phyloP scores from a whole-genome alignment of 176 grass and related monocot species.

The Triticum timopheevii region DNA sequence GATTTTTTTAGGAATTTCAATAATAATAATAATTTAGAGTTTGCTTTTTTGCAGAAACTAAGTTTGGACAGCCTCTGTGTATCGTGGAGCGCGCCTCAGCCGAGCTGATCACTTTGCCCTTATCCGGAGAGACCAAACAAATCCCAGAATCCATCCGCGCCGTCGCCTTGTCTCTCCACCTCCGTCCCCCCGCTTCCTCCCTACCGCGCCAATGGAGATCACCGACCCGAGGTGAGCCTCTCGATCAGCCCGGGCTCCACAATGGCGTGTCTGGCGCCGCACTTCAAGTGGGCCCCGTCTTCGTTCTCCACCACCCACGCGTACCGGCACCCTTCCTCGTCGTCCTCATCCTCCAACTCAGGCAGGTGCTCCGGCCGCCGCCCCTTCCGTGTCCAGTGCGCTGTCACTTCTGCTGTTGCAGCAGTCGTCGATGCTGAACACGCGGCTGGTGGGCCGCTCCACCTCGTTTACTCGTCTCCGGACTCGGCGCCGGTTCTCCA shows the following conservation, averaged over 20 bases:
- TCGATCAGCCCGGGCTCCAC: not conserved
- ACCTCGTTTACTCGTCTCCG: conserved; percentile 19
- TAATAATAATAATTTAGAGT: too few relatives aligned
- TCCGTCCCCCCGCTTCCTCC: not conserved
- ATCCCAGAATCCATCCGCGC: conserved; percentile 17
- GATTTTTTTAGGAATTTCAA: too few relatives aligned
- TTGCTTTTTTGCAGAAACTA: too few relatives aligned
- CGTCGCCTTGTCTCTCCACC: not conserved
- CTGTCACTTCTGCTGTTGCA: conserved; percentile 6
- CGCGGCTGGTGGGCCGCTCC: not conserved
- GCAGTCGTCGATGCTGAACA: conserved; percentile 10
- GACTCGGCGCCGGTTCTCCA: conserved; percentile 17
- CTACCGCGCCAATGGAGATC: conserved; percentile 1
- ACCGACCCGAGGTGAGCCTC: conserved; percentile 13
- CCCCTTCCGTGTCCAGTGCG: conserved; percentile 30
- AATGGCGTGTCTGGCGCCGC: conserved; percentile 51
- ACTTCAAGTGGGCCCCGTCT: conserved; percentile 44
- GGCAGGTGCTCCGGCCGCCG: conserved; percentile 26
- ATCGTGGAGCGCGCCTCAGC: not conserved
- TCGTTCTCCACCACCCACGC: not conserved
- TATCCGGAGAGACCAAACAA: conserved; percentile 28
- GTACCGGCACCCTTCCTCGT: not conserved
- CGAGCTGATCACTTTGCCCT: not conserved
- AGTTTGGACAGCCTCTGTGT: too few relatives aligned
- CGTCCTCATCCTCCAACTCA: conserved; percentile 4